Evolutionary conservation across 2,329 filamentous ascomycete genomes (phyloP).

Genomic region (Colletotrichum falcatum): DNA sequence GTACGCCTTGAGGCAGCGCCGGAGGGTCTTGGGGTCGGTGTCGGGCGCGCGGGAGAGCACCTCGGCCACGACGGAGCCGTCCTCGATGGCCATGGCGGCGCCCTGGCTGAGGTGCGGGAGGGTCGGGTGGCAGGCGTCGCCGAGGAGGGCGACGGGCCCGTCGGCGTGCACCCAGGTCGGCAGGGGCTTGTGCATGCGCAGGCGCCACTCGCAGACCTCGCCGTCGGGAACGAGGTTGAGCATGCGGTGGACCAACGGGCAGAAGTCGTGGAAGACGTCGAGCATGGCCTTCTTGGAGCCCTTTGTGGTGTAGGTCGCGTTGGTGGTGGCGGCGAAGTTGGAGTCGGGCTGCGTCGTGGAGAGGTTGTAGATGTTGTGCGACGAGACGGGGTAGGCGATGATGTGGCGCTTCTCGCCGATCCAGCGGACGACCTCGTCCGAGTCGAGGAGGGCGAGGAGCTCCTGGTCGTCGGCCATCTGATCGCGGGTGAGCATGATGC

Average conservation of each 20-base stretch:
- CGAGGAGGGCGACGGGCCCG: slow-evolving; percentile 67
- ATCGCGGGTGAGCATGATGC: slow-evolving; percentile 79
- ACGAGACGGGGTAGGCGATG: slow-evolving; percentile 80
- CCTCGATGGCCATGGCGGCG: slow-evolving; percentile 76
- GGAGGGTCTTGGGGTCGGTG: slow-evolving; percentile 54
- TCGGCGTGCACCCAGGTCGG: slow-evolving; percentile 64
- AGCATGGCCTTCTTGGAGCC: slow-evolving; percentile 72
- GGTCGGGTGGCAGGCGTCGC: slow-evolving; percentile 76
- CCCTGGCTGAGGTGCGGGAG: slow-evolving; percentile 76
- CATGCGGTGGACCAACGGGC: slow-evolving; percentile 68
- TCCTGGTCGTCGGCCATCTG: slow-evolving; percentile 76
- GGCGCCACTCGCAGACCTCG: slow-evolving; percentile 74
- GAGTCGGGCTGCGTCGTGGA: slow-evolving; percentile 72
- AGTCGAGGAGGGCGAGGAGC: slow-evolving; percentile 74
- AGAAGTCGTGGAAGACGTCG: slow-evolving; percentile 71
- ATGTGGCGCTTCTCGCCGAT: slow-evolving; percentile 81
- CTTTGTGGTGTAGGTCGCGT: slow-evolving; percentile 71
- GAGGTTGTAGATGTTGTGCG: slow-evolving; percentile 74
- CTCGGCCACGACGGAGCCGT: slow-evolving; percentile 70
- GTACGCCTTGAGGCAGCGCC: slow-evolving; percentile 65
- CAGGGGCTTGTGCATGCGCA: slow-evolving; percentile 69
- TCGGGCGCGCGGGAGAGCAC: slow-evolving; percentile 58
- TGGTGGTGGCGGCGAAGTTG: slow-evolving; percentile 69
- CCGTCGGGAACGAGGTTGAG: slow-evolving; percentile 70
- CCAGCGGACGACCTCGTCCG: slow-evolving; percentile 78